Evolutionary conservation across 352 stramenopile genomes (phyloP).

Genomic region (Globisporangium cylindrosporum): DNA sequence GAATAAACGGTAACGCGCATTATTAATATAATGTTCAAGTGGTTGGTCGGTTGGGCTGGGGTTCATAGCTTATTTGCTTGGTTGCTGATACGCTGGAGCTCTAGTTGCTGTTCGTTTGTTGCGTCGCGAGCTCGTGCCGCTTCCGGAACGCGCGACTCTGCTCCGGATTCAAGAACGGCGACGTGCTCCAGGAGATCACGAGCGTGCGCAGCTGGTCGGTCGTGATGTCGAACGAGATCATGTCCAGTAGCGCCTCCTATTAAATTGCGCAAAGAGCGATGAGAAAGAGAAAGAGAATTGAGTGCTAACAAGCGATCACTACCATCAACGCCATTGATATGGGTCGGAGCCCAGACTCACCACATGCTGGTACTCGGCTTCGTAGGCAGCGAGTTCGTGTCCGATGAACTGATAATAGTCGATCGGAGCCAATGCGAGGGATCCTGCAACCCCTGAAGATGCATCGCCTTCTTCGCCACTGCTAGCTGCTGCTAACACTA

Average conservation of each 20-base stretch:
- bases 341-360: conserved; percentile 27
- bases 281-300: background rate
- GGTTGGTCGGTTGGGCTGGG: background rate
- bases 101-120: background rate
- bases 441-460: conserved; percentile 2
- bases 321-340: background rate
- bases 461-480: background rate
- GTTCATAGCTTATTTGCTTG: background rate
- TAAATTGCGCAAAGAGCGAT: background rate
- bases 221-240: conserved; percentile 68
- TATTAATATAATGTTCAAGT: background rate
- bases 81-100: background rate
- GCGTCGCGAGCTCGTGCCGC: conserved; percentile 22
- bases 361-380: conserved; percentile 81
- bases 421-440: conserved; percentile 31
- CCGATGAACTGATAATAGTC: conserved; percentile 77
- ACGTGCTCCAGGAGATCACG: conserved; percentile 79
- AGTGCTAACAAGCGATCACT: background rate
- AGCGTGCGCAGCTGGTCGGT: conserved; percentile 73
- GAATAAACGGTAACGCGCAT: background rate
- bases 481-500: conserved; percentile 15
- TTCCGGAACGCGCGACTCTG: conserved; percentile 47
- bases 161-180: conserved; percentile 63
- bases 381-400: conserved; percentile 63
- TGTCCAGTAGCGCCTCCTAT: conserved; percentile 59